Evolutionary conservation across 2,329 filamentous ascomycete species (phyloP).

Genomic region (Fusarium torulosum): DNA sequence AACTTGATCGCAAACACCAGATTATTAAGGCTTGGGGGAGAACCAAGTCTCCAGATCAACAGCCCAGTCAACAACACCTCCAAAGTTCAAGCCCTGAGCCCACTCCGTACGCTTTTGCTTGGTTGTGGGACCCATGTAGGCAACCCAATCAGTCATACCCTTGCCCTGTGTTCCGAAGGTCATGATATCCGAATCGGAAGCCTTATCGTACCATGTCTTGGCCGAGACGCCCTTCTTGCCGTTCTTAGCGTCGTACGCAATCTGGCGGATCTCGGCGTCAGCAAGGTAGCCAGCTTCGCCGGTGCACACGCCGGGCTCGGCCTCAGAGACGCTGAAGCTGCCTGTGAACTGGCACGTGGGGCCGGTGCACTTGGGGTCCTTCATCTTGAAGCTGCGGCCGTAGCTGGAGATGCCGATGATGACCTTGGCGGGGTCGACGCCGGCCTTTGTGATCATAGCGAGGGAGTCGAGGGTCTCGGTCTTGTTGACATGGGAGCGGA

Average conservation of each 20-base stretch:
- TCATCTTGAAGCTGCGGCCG: slow-evolving; percentile 49
- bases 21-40: slow-evolving; percentile 33
- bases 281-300: slow-evolving; percentile 45
- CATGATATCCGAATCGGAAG: slow-evolving; percentile 45
- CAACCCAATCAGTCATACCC: slow-evolving; percentile 49
- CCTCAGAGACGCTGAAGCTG: slow-evolving; percentile 39
- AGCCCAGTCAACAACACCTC: slow-evolving; percentile 51
- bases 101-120: slow-evolving; percentile 41
- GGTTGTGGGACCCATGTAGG: slow-evolving; percentile 47
- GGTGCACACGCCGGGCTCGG: slow-evolving; percentile 47
- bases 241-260: slow-evolving; percentile 40
- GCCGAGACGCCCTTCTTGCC: slow-evolving; percentile 34
- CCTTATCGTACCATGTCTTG: slow-evolving; percentile 39
- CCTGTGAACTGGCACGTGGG: slow-evolving; percentile 47
- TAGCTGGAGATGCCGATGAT: slow-evolving; percentile 49
- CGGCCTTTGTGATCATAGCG: slow-evolving; percentile 55
- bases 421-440: slow-evolving; percentile 51
- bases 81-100: slow-evolving; percentile 47
- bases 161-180: slow-evolving; percentile 38
- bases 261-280: slow-evolving; percentile 49
- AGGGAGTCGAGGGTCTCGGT: slow-evolving; percentile 55
- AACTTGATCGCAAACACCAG: background rate
- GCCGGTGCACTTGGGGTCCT: slow-evolving; percentile 43
- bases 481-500: slow-evolving; percentile 56
- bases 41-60: slow-evolving; percentile 48